Base-by-base conservation (phyloP, 2,329 filamentous ascomycete species). In the Diplodia seriata region DNA sequence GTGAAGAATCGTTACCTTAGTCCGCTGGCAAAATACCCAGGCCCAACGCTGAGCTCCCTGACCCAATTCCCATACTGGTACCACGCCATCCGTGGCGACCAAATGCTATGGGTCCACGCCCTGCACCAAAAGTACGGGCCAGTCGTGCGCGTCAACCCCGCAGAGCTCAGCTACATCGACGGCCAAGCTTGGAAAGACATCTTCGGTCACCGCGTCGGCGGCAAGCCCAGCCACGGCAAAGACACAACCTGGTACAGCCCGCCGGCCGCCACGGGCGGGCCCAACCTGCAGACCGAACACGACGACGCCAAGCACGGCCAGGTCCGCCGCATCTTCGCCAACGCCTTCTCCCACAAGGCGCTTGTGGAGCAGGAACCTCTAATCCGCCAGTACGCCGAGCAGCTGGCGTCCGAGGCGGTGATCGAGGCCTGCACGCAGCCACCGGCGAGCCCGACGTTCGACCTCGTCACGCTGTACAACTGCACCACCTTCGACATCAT, bases 1-100 rank as follows among this genome's bases (percentile, higher is more conserved):
- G 69, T 80, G 38, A 80, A 82, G 71, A 78, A 76, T 66, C 69
- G 79, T 18, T 82, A 75, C 70, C 79, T 84, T 66, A 79, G 81
- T 40, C 81, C 82, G 4, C 74, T 84, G 0, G 71, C 73, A 18
- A 77, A 80, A 50, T 80, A 80, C 29, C 82, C 81, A 2, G 82
- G 82, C 0, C 81, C 82, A 3, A 74, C 74, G n/a, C 67, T 77
- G 4, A 73, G 74, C 26, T 72, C 76, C 23, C 72, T 74, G 1
- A 73, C 75, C 3, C 71, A 73, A 12, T 65, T 80, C 4, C 77
- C 78, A 1, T 78, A 61, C 9, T 78, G 75, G 74, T 53, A 76
- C n/a, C 71, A 71, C 31, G 38, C 73, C 4, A 72, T 80, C 1
- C 81, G 83, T 59, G 72, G 76, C 9, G 73, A 76, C 81, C 81